Conservation (phyloP, 169 alveolate species). For the Cystoisospora suis region DNA sequence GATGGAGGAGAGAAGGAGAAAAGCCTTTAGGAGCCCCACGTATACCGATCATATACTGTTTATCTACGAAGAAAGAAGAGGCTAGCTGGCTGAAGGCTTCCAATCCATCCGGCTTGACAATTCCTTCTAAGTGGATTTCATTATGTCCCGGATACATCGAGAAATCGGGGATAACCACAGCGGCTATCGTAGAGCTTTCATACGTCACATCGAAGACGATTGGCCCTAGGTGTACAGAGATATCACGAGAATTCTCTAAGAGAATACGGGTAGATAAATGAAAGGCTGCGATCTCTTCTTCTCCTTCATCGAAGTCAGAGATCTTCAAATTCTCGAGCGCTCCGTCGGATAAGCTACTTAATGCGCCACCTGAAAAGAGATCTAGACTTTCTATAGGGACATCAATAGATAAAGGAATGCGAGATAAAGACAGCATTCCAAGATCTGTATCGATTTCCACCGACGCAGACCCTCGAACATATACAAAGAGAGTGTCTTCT, state of each 20-base stretch:
- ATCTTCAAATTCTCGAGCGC: constrained; percentile 37
- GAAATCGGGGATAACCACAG: constrained; percentile 8
- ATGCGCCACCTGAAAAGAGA: background rate
- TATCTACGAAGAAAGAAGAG: constrained; percentile 12
- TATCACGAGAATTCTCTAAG: background rate
- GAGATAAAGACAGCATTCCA: constrained; percentile 12
- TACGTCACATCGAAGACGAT: background rate
- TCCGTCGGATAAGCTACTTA: constrained; percentile 4
- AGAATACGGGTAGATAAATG: constrained; percentile 12
- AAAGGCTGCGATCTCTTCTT: background rate
- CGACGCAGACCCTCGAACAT: constrained; percentile 32
- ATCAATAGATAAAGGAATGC: constrained; percentile 1
- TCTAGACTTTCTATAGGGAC: constrained; percentile 29
- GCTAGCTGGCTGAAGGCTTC: constrained; percentile 46
- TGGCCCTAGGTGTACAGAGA: background rate
- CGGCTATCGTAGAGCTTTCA: constrained; percentile 6
- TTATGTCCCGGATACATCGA: background rate
- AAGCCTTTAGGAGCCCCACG: background rate
- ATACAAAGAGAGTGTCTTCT: background rate
- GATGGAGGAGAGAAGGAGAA: background rate
- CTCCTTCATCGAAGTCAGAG: background rate
- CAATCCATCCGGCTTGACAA: constrained; percentile 3
- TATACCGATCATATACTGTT: background rate
- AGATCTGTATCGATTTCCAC: constrained; percentile 23
- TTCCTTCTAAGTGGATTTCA: constrained; percentile 21